Evolutionary conservation across 108 stramenopile species (phyloP), one percentile per base, ranked within the genome.

Genomic region (Skeletonema grethae): DNA sequence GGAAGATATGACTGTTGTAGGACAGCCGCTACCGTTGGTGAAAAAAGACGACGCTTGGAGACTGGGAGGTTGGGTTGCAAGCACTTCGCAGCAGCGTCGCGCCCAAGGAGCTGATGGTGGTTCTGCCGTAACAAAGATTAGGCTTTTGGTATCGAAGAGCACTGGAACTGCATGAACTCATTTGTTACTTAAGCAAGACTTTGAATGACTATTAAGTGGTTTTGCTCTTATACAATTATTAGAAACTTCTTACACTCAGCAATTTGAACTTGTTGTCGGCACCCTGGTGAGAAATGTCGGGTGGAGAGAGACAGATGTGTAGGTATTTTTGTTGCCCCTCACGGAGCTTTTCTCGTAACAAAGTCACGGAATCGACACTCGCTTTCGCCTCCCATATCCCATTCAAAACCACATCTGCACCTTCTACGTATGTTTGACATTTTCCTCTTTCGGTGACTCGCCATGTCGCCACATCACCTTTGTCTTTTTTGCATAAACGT

Each of bases 41-140:
- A 34, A 85, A 60, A 82, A 85, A 57, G 89, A 95, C 62, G 69
- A 61, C 4, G 90, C 90, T 1, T 95, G 92, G 77, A 90, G 84
- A 61, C 74, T 87, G 34, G 94, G 94, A 20, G 94, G 91, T 16
- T 95, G 94, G 94, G 89, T 91, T 25, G 87, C 91, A 8, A 90
- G 88, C 55, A 82, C 91, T 41, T 87, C 91, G 0, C 88, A 90
- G 39, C 94, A 95, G 64, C 67, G 94, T 24, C 80, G 94, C 59
- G 79, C 65, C 13, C 65, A 87, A 53, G 86, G 79, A 45, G 60
- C 86, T 6, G 94, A 95, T 77, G 91, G 94, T 24, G 94, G 94
- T 38, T 83, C 76, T 16, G 88, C 86, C 39, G 89, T 95, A 9
- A 91, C 90, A 18, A 95, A 91, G 72, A 65, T 95, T 41, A 81